phyloP scores from a whole-genome alignment of 805 yeast species.

The Candida maesae region DNA sequence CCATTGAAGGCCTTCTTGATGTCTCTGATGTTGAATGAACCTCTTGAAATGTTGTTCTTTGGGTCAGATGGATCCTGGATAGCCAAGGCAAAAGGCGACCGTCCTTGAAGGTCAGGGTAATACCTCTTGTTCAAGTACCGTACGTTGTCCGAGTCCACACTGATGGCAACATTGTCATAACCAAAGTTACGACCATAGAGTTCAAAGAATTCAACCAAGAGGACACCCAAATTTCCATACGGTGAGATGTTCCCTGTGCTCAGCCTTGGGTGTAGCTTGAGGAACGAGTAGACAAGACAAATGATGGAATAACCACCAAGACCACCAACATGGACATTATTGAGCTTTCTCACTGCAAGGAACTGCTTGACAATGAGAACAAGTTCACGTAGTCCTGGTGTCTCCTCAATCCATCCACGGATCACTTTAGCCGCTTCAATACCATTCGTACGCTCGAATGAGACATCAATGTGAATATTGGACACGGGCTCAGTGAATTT shows the following conservation, averaged over 20 bases:
- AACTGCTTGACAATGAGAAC: slow-evolving; percentile 84
- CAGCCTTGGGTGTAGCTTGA: slow-evolving; percentile 75
- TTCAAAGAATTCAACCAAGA: slow-evolving; percentile 88
- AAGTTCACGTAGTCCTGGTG: slow-evolving; percentile 79
- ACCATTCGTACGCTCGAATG: slow-evolving; percentile 84
- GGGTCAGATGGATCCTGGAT: slow-evolving; percentile 89
- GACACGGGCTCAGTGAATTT: slow-evolving; percentile 77
- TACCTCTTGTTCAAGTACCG: slow-evolving; percentile 56
- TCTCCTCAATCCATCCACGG: slow-evolving; percentile 63
- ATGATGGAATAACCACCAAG: slow-evolving; percentile 93
- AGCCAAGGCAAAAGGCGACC: slow-evolving; percentile 59
- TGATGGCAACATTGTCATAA: slow-evolving; percentile 72
- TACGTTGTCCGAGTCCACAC: slow-evolving; percentile 53
- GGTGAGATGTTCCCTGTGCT: slow-evolving; percentile 63
- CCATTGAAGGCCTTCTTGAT: slow-evolving; percentile 85
- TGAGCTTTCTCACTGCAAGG: slow-evolving; percentile 68
- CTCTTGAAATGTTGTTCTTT: slow-evolving; percentile 78
- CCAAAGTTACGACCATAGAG: slow-evolving; percentile 87
- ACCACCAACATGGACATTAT: slow-evolving; percentile 91
- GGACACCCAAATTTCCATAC: slow-evolving; percentile 74
- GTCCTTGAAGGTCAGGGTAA: slow-evolving; percentile 49
- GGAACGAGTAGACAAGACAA: slow-evolving; percentile 75
- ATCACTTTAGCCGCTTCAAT: slow-evolving; percentile 77
- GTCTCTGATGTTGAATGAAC: slow-evolving; percentile 75
- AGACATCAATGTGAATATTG: slow-evolving; percentile 77